Conservation (phyloP, 768 basidiomycete species). For the Gloeophyllum trabeum region DNA sequence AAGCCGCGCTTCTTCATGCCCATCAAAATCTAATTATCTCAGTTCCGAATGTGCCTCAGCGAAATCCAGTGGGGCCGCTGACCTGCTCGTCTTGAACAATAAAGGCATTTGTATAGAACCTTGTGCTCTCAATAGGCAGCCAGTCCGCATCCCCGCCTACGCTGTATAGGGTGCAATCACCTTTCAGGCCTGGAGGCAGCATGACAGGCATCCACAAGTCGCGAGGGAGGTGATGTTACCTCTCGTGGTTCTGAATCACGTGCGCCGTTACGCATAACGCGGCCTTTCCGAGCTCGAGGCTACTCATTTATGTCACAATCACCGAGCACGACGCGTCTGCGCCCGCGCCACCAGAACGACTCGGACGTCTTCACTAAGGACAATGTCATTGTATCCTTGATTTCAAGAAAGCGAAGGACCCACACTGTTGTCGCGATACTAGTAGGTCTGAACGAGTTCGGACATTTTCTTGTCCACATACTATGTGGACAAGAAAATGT, state of each 20-base stretch:
- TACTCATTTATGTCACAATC: neutral
- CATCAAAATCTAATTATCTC: slow-evolving; percentile 45
- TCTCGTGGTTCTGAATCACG: neutral
- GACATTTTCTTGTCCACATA: too few species aligned
- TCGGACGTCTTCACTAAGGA: too few species aligned
- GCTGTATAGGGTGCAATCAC: slow-evolving; percentile 14
- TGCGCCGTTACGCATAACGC: neutral
- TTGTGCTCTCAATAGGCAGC: slow-evolving; percentile 28
- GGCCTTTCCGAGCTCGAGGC: neutral
- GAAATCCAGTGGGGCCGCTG: neutral
- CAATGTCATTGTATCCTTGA: too few species aligned
- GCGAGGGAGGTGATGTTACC: neutral
- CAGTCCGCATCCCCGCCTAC: slow-evolving; percentile 37
- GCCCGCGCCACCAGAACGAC: too few species aligned
- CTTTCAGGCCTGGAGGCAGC: slow-evolving; percentile 34
- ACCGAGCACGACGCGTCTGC: neutral
- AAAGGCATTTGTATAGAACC: slow-evolving; percentile 49
- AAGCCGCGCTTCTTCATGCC: slow-evolving; percentile 77
- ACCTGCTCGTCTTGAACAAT: neutral
- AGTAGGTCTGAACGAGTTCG: too few species aligned
- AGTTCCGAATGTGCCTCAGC: neutral
- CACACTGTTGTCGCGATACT: too few species aligned
- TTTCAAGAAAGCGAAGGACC: too few species aligned
- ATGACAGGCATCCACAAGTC: neutral
- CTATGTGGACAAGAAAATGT: neutral